These are phyloP conservation scores for Malassezia arunalokei DNA, from an alignment of 1,284 basidiomycete species.

Conservation along the genomic window DNA sequence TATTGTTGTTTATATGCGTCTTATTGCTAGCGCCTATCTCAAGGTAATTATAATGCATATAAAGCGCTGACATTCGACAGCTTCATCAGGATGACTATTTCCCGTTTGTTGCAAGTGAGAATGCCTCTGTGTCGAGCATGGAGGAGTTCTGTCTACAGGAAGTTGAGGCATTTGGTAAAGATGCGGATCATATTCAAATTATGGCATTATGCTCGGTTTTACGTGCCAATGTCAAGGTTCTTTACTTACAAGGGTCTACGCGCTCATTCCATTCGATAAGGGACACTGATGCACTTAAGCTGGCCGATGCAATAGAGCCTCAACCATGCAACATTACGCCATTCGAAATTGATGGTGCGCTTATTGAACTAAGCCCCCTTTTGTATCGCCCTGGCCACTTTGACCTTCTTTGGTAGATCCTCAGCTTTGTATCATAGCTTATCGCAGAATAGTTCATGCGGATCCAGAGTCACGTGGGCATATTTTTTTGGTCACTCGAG, in stretches of 20 bases:
- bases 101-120: constrained; percentile 27
- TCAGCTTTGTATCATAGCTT: too few species aligned
- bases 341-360: constrained; percentile 31
- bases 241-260: constrained; percentile 21
- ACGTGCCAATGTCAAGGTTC: constrained; percentile 30
- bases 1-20: constrained; percentile 35
- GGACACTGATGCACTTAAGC: background rate
- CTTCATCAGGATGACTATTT: constrained; percentile 30
- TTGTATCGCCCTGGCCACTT: constrained; percentile 15
- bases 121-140: constrained; percentile 21
- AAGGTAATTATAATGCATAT: constrained; percentile 14
- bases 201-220: constrained; percentile 30
- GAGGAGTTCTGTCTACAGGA: constrained; percentile 27
- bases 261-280: too few species aligned
- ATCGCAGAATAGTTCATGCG: too few species aligned
- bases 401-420: constrained; percentile 1
- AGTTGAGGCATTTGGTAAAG: constrained; percentile 38
- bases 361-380: constrained; percentile 6
- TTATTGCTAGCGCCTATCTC: constrained; percentile 28
- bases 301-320: constrained; percentile 19
- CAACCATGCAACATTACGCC: constrained; percentile 28
- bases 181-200: constrained; percentile 41
- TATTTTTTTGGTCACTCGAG: too few species aligned
- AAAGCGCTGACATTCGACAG: background rate
- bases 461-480: too few species aligned